phyloP scores from a whole-genome alignment of 2,329 filamentous ascomycete genomes.

The Pseudopyrenochaeta lycopersici region DNA sequence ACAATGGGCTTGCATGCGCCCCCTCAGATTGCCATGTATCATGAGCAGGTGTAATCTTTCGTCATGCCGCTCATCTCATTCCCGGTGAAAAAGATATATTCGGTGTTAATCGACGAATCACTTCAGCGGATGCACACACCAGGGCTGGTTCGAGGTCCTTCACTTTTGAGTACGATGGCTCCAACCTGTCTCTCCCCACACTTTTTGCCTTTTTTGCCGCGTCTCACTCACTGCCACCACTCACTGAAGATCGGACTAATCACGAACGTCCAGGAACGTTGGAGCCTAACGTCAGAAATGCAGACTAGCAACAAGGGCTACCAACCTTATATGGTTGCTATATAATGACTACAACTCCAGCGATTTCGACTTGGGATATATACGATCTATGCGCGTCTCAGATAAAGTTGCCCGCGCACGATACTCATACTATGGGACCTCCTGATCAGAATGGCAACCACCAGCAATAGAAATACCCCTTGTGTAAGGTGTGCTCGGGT shows the following conservation, averaged over 20 bases:
- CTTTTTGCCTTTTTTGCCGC: not conserved
- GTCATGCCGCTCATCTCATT: not conserved
- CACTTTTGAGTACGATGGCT: not conserved
- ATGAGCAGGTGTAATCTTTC: not conserved
- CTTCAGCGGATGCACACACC: not conserved
- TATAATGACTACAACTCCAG: too few species aligned
- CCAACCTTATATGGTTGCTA: too few species aligned
- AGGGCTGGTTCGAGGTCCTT: not conserved
- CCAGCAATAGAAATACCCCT: not conserved
- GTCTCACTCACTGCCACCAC: not conserved
- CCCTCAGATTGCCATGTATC: not conserved
- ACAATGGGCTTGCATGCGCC: too few species aligned
- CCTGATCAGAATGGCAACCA: not conserved
- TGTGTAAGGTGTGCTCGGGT: not conserved
- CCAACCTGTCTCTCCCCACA: not conserved
- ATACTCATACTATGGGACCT: not conserved
- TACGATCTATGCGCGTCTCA: too few species aligned
- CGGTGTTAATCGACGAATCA: not conserved
- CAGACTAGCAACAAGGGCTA: too few species aligned
- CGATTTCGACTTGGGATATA: too few species aligned
- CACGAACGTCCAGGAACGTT: not conserved
- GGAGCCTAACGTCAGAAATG: not conserved
- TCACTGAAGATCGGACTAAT: not conserved
- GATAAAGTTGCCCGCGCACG: too few species aligned
- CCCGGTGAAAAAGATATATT: not conserved